Conservation (phyloP, 495 filamentous ascomycete species). For the Saxophila tyrrhenica region DNA sequence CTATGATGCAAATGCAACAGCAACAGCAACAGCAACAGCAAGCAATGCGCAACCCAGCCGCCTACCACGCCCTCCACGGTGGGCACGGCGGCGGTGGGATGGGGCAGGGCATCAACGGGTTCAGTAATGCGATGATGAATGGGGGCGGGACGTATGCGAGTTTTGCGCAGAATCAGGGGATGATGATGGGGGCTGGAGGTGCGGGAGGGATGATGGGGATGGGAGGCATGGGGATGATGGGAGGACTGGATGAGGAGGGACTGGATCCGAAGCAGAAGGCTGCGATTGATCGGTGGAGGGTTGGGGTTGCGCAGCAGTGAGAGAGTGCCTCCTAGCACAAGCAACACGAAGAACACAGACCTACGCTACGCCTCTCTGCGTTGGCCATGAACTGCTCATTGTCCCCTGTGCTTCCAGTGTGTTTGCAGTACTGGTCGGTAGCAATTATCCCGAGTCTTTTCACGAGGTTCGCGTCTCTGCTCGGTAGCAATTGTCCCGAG, state of each 20-base stretch:
- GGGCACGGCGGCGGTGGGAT: not conserved
- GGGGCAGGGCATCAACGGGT: not conserved
- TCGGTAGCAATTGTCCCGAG: not conserved
- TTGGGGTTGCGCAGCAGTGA: slow-evolving; percentile 54
- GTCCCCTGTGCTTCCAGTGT: no score
- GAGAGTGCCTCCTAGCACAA: no score
- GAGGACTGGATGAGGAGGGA: slow-evolving; percentile 17
- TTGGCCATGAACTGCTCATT: no score
- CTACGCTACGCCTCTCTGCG: no score
- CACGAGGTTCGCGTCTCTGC: no score
- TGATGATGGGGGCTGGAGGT: slow-evolving; percentile 10
- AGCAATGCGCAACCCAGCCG: not conserved
- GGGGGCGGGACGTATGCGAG: not conserved
- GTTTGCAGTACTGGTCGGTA: no score
- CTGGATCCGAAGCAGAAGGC: slow-evolving; percentile 54
- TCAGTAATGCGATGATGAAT: slow-evolving; percentile 13
- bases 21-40: slow-evolving; percentile 3
- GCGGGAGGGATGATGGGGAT: slow-evolving; percentile 17
- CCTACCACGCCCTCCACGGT: not conserved
- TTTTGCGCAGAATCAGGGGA: slow-evolving; percentile 3
- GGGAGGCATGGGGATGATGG: slow-evolving; percentile 17
- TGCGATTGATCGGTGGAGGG: slow-evolving; percentile 83
- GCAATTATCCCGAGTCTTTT: no score
- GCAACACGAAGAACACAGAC: no score
- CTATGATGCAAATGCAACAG: not conserved